Percentiles rank a stretch among this genome's conserved stretches.
Evolutionary conservation across 2,329 filamentous ascomycete species (phyloP).

Genomic region (Alternaria solani): DNA sequence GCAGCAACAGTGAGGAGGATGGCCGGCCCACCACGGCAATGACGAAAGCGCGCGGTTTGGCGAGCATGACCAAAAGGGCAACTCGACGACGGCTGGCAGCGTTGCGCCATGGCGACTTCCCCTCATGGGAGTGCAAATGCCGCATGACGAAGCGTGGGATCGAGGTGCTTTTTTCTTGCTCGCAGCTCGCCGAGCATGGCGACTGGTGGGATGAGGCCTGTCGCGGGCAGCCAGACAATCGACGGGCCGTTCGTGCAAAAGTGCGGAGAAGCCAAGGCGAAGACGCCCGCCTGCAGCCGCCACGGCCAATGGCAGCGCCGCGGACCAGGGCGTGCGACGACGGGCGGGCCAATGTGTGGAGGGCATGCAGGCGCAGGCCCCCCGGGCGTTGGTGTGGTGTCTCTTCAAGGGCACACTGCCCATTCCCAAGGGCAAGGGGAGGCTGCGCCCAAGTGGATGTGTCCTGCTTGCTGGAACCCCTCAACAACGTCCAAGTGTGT

Average conservation of each 20-base stretch:
- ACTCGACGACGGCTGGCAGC: slow-evolving; percentile 5
- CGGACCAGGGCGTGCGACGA: neutral
- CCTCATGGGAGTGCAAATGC: slow-evolving; percentile 14
- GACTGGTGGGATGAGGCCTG: slow-evolving; percentile 20
- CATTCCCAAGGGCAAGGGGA: slow-evolving; percentile 17
- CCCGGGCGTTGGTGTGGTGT: slow-evolving; percentile 1
- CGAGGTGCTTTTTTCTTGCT: slow-evolving; percentile 22
- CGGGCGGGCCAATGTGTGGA: slow-evolving; percentile 6
- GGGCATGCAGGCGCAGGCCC: slow-evolving; percentile 11
- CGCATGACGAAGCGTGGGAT: slow-evolving; percentile 34
- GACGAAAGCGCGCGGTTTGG: slow-evolving; percentile 3
- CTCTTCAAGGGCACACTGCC: slow-evolving; percentile 22
- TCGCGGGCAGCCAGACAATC: slow-evolving; percentile 20
- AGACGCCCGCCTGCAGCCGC: slow-evolving; percentile 7
- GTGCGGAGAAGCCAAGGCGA: slow-evolving; percentile 30
- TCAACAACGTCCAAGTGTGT: slow-evolving; percentile 24
- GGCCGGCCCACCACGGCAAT: slow-evolving; percentile 8
- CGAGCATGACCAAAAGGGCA: slow-evolving; percentile 10
- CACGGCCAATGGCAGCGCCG: neutral
- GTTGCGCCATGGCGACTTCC: slow-evolving; percentile 33
- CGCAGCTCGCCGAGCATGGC: slow-evolving; percentile 19
- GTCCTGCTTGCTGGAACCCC: slow-evolving; percentile 26
- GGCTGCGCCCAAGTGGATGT: slow-evolving; percentile 28
- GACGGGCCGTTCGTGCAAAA: slow-evolving; percentile 29
- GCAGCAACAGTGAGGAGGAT: neutral